Conservation (phyloP, 1,284 basidiomycete genomes). For the Apiotrichum gamsii region DNA sequence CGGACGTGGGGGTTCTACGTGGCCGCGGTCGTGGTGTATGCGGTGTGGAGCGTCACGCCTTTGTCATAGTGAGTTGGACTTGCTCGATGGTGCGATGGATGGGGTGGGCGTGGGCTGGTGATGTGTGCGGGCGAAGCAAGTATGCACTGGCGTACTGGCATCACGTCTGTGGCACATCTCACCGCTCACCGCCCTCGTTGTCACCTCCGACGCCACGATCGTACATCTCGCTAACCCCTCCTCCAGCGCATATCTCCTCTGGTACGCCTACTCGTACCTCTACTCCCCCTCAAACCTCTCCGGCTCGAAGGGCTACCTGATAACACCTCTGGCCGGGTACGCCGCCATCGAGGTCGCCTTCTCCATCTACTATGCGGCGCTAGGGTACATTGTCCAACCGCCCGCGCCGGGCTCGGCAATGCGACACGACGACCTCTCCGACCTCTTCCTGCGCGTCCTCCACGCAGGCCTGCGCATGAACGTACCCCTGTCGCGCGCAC, state of each 20-base stretch:
- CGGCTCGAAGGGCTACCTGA: background rate
- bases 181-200: too few relatives aligned
- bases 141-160: too few relatives aligned
- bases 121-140: too few relatives aligned
- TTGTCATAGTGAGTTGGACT: slow-evolving; percentile 55
- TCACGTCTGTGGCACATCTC: too few relatives aligned
- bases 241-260: slow-evolving; percentile 48
- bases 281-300: slow-evolving; percentile 28
- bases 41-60: slow-evolving; percentile 64
- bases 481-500: background rate
- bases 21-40: slow-evolving; percentile 52
- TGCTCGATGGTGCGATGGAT: too few relatives aligned
- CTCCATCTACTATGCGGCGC: slow-evolving; percentile 61
- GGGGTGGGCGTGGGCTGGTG: too few relatives aligned
- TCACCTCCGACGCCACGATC: too few relatives aligned
- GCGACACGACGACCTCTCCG: slow-evolving; percentile 54
- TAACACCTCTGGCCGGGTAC: slow-evolving; percentile 29
- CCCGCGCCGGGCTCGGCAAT: slow-evolving; percentile 49
- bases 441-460: slow-evolving; percentile 57
- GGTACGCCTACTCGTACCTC: slow-evolving; percentile 47
- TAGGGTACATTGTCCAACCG: slow-evolving; percentile 55
- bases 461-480: slow-evolving; percentile 51
- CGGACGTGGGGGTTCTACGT: slow-evolving; percentile 26
- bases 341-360: slow-evolving; percentile 53
- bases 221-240: too few relatives aligned